A percentile compares a stretch with the other conserved stretches of the same genome.
Evolutionary conservation across 768 basidiomycete genomes (phyloP).

Genomic region (Termitomyces sp.): DNA sequence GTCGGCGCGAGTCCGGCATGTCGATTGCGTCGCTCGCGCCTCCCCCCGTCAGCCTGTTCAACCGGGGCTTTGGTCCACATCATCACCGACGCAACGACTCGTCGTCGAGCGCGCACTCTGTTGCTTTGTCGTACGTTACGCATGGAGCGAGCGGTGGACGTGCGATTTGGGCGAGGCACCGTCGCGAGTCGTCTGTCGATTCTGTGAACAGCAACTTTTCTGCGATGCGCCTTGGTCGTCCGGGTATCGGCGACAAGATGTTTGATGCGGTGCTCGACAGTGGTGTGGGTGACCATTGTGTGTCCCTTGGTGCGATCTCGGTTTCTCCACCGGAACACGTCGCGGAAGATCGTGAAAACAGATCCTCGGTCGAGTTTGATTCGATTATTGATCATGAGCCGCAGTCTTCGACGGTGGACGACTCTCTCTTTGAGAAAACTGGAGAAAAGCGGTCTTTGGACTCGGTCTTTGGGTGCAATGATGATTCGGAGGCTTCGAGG

Average conservation of each 20-base stretch:
- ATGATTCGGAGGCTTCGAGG: constrained; percentile 27
- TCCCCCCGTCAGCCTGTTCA: constrained; percentile 71
- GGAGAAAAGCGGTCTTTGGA: constrained; percentile 47
- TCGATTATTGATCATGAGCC: constrained; percentile 58
- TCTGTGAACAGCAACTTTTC: constrained; percentile 65
- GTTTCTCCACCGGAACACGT: constrained; percentile 55
- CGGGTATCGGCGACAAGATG: constrained; percentile 86
- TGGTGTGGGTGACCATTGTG: constrained; percentile 34
- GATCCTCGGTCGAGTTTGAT: constrained; percentile 54
- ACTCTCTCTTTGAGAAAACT: constrained; percentile 51
- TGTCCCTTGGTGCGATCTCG: constrained; percentile 56
- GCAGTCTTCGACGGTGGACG: constrained; percentile 27
- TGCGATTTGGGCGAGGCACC: constrained; percentile 55
- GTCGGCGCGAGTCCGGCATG: constrained; percentile 57
- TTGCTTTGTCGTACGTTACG: constrained; percentile 50
- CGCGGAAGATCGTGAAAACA: constrained; percentile 19
- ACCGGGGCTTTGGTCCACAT: constrained; percentile 50
- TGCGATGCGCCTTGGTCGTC: constrained; percentile 51
- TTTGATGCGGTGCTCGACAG: constrained; percentile 41
- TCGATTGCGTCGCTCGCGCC: constrained; percentile 42
- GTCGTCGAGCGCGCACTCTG: constrained; percentile 48
- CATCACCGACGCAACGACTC: constrained; percentile 58
- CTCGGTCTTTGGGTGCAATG: constrained; percentile 49
- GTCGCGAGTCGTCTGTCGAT: constrained; percentile 53
- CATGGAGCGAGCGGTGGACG: constrained; percentile 50